Base-by-base conservation (phyloP, 108 stramenopile genomes). In the Fragilariopsis cylindrus region DNA sequence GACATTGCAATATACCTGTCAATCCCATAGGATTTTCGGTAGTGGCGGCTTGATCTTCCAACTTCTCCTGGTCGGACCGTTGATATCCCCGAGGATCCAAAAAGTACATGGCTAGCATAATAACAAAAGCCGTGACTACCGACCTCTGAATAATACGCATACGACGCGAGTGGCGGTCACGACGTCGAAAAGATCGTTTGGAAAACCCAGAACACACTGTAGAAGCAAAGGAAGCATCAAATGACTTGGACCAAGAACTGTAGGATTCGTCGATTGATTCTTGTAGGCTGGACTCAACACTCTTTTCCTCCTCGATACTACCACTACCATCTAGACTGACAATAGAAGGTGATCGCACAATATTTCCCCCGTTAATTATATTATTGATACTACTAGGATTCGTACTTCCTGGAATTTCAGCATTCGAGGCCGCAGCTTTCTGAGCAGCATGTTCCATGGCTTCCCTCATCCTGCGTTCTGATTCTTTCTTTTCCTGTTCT, bases 371-470 rank as follows among this genome's bases (percentile, higher is more conserved):
- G 30, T 30, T 30, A 30, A 30, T 30, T 9, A 42, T 71, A 13
- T 42, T 18, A 0, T 71, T 43, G 21, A 57, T 46, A 30, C 40
- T 56, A 43, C 39, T 46, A 4, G 54, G 45, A 15, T 13, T 12
- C 56, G 72, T 15, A 7, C 18, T 39, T 49, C 64, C 74, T 16
- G 74, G 66, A 46, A 81, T 68, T 49, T 64, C 65, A 44, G 80
- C 80, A 42, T 81, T 81, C 21, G 80, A 70, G 15, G 80, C 80
- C 12, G 80, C 80, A 3, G 80, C 80, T 56, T 72, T 71, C 18
- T 74, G 69, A 13, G 75, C 75, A 21, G 80, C 80, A 57, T 81
- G 67, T 60, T 68, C 80, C 75, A 81, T 76, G 5, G 80, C 80
- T 43, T 55, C 13, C 9, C 62, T 56, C 80, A 81, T 81, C 15